Base-by-base conservation (phyloP, 2,329 filamentous ascomycete genomes). In the Neofusicoccum umdonicola region DNA sequence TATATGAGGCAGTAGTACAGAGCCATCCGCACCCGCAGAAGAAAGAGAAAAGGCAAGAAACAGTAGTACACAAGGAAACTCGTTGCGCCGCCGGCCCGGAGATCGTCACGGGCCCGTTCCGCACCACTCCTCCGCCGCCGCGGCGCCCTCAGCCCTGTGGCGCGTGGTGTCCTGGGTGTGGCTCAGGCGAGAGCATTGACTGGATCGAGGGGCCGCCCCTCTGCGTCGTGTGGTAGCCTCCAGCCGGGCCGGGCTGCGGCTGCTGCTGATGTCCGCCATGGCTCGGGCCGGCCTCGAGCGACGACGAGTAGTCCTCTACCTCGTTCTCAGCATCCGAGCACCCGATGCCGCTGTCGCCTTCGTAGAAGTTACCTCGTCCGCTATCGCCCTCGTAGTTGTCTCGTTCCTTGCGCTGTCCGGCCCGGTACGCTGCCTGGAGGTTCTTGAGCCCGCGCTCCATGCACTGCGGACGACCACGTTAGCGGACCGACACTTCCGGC, bases 371-470 rank as follows among this genome's bases (percentile, higher is more conserved):
- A 60, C 56, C 56, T 60, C 56, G 56, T 60, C 56, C 56, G 56
- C 56, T 47, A 47, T 60, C 56, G 56, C 56, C 56, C 69, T 73
- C 73, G 72, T 79, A 77, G 71, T 73, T 80, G 79, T 77, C 79
- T 82, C 85, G 86, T 79, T 88, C 88, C 71, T 88, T 88, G 68
- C 88, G 86, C 65, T 85, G 83, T 65, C 85, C 87, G 64, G 88
- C 85, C 67, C 90, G 86, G 68, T 88, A 84, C 61, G 87, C 86
- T 70, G 88, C 87, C 74, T 90, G 88, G 65, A 95, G 84, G 76
- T 91, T 93, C 80, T 93, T 94, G 71, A 94, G 81, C 41, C 92
- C 91, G 73, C 90, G 90, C 75, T 90, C 88, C 88, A 95, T 91
- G 79, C 90, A 92, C 91, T 94, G 69, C 52, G 17, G 51, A 11